Base-by-base conservation (phyloP, 2,329 filamentous ascomycete species). In the Epichloe elymi region DNA sequence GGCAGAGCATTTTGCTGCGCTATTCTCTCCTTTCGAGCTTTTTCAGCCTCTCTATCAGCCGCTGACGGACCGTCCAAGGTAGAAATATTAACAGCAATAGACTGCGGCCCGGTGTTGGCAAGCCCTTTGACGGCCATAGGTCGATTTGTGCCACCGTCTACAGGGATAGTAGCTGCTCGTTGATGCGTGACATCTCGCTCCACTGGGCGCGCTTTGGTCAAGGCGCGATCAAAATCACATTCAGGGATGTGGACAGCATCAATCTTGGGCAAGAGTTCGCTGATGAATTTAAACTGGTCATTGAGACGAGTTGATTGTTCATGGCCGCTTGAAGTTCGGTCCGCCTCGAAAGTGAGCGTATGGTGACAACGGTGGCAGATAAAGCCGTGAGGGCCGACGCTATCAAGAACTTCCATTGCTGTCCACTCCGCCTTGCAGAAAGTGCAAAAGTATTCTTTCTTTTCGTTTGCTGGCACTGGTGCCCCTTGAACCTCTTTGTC, bases 381-480 rank as follows among this genome's bases (percentile, higher is more conserved):
- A 64, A 97, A 97, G 0, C 89, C 86, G 45, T 73, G 67, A 1
- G 75, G 74, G 48, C 85, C 82, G 40, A 82, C 74, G 53, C 79
- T 82, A 67, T 95, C 88, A 49, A 97, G 71, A 1, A 94, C 90
- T 58, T 97, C 90, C 67, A 97, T 81, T 56, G 85, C 80, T 3
- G 90, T 95, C 79, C 87, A 98, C 64, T 95, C 86, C 1, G 86
- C 78, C 57, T 83, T 82, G 71, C 93, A 98, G 51, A 81, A 78
- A 35, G 77, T 73, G 68, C 93, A 98, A 53, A 85, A 83, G 61
- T 90, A 94, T 63, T 97, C 93, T 66, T 96, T 96, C 65, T 88
- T 86, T 67, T 97, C 91, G 51, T 80, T 79, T 10, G 84, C 85
- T 0, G 88, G 84, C 17, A 87, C 82, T 15, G 87, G 86, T 52